A percentile compares a stretch with the other conserved stretches of the same genome.
phyloP scores from a whole-genome alignment of 129 eudicot genomes.

The Logfia minima region DNA sequence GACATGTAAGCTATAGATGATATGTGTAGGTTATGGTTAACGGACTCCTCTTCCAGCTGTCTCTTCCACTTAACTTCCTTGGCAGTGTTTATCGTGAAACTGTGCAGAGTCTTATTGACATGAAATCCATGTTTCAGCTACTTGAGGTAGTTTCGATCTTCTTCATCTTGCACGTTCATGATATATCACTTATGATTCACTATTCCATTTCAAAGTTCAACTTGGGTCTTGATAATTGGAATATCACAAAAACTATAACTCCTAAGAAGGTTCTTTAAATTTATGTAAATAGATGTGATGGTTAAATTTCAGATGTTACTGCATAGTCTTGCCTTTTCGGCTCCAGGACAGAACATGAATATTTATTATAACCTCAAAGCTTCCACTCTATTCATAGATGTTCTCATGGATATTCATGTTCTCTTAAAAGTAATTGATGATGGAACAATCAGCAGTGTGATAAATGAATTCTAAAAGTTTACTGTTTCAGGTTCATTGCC shows the following conservation, averaged over 20 bases:
- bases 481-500: neutral
- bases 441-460: constrained; percentile 3
- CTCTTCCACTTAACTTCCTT: constrained; percentile 97
- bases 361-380: neutral
- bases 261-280: neutral
- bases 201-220: neutral
- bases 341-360: neutral
- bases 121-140: constrained; percentile 94
- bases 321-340: neutral
- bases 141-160: constrained; percentile 66
- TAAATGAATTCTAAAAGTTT: neutral
- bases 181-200: neutral
- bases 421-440: neutral
- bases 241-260: neutral
- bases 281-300: neutral
- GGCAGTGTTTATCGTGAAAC: constrained; percentile 97
- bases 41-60: constrained; percentile 95
- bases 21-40: constrained; percentile 87
- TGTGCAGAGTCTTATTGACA: constrained; percentile 85
- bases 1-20: constrained; percentile 7
- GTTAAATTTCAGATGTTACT: neutral
- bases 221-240: neutral
- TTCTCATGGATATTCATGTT: constrained; percentile 4
- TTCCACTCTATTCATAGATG: neutral
- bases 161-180: constrained; percentile 6